phyloP scores from a whole-genome alignment of 2,329 filamentous ascomycete species.

The Aureobasidium lini region DNA sequence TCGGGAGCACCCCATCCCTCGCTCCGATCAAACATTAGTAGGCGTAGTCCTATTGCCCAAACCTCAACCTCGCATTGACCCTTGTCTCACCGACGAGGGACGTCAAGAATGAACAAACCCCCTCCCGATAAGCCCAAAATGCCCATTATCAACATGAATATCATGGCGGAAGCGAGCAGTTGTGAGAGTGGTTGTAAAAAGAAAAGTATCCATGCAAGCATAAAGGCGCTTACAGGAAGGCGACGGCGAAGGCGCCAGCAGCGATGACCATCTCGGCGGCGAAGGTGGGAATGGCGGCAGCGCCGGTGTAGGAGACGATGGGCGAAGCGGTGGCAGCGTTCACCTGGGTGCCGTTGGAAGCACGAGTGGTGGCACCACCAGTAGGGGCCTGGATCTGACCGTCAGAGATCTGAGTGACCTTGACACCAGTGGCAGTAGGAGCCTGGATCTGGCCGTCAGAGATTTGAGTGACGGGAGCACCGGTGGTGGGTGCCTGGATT shows the following conservation, averaged over 20 bases:
- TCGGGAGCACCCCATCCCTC: background rate
- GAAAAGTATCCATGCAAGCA: background rate
- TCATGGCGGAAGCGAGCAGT: background rate
- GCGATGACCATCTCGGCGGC: constrained; percentile 24
- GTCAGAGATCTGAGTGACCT: constrained; percentile 22
- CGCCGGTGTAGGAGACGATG: constrained; percentile 25
- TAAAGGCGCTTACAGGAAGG: constrained; percentile 23
- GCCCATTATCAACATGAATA: constrained; percentile 15
- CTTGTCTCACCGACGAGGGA: background rate
- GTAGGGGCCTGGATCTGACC: constrained; percentile 19
- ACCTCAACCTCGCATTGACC: background rate
- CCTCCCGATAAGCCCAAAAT: background rate
- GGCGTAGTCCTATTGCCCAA: constrained; percentile 8
- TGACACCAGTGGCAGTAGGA: background rate
- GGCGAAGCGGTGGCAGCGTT: constrained; percentile 15
- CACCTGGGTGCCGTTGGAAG: constrained; percentile 12
- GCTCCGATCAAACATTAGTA: constrained; percentile 10
- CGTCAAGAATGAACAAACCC: background rate
- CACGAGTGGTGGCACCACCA: background rate
- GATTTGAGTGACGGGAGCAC: constrained; percentile 18
- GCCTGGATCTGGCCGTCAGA: constrained; percentile 21
- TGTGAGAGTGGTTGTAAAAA: background rate
- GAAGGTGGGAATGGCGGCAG: constrained; percentile 21
- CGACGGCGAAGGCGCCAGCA: constrained; percentile 24
- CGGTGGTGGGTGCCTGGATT: constrained; percentile 12